Evolutionary conservation across 768 basidiomycete genomes (phyloP).

Genomic region (Suillus bovinus): DNA sequence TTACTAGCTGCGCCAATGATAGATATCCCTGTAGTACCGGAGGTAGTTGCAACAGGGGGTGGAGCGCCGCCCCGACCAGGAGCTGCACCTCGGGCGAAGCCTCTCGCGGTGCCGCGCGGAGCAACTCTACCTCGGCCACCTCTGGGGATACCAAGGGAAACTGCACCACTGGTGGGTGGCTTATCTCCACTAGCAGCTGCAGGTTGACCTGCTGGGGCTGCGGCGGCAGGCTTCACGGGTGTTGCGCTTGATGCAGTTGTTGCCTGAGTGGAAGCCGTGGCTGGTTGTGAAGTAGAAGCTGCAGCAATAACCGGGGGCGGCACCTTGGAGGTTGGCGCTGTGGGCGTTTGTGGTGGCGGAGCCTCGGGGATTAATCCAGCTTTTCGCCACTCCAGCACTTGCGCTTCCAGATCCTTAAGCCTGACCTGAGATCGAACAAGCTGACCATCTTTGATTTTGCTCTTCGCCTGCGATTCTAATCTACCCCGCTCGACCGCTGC

Average conservation of each 20-base stretch:
- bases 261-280: slow-evolving; percentile 18
- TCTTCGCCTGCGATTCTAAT: slow-evolving; percentile 58
- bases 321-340: slow-evolving; percentile 12
- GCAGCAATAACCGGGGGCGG: slow-evolving; percentile 15
- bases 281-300: slow-evolving; percentile 16
- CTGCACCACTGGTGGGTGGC: slow-evolving; percentile 31
- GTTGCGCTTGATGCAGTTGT: slow-evolving; percentile 15
- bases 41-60: slow-evolving; percentile 25
- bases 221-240: slow-evolving; percentile 23
- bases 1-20: slow-evolving; percentile 69
- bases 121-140: slow-evolving; percentile 29
- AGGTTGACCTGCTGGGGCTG: slow-evolving; percentile 22
- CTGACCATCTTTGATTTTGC: slow-evolving; percentile 71
- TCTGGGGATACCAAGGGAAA: slow-evolving; percentile 20
- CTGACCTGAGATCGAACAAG: slow-evolving; percentile 59
- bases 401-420: slow-evolving; percentile 69
- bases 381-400: slow-evolving; percentile 57
- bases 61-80: slow-evolving; percentile 21
- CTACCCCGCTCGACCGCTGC: slow-evolving; percentile 71
- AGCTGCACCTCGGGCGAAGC: slow-evolving; percentile 33
- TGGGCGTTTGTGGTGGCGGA: slow-evolving; percentile 24
- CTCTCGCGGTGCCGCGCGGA: slow-evolving; percentile 36
- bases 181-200: slow-evolving; percentile 31
- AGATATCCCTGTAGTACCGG: slow-evolving; percentile 45
- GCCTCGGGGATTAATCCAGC: slow-evolving; percentile 47